Evolutionary conservation across 371 early-diverging fungal genomes (phyloP).

Genomic region (Circinella minor): DNA sequence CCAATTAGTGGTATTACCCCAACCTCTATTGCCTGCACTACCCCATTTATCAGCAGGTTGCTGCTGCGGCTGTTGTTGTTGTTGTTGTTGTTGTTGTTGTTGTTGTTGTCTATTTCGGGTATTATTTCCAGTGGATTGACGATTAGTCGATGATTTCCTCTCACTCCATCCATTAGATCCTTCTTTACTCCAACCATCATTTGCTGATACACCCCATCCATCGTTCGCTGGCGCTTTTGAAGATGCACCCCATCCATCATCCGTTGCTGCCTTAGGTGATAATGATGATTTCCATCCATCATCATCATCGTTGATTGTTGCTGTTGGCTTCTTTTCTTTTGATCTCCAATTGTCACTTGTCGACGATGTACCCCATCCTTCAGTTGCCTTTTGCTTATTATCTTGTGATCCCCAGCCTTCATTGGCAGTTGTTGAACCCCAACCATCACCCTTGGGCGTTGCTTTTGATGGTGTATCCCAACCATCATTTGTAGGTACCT

Average conservation of each 20-base stretch:
- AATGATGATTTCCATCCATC: conserved; percentile 10
- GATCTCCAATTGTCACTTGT: neutral
- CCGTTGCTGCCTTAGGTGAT: neutral
- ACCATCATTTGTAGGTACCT: too few relatives aligned
- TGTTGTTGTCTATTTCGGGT: neutral
- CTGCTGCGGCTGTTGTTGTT: too few relatives aligned
- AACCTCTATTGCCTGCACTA: conserved; percentile 4
- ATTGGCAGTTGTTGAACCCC: too few relatives aligned
- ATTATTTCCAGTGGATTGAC: neutral
- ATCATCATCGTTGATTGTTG: neutral
- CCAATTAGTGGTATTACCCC: conserved; percentile 7
- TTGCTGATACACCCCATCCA: conserved; percentile 2
- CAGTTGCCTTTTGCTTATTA: too few relatives aligned
- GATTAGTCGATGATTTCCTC: neutral
- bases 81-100: neutral
- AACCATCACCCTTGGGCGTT: too few relatives aligned
- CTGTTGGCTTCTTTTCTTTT: neutral
- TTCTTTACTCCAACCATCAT: neutral
- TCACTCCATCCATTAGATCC: conserved; percentile 3
- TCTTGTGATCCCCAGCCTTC: too few relatives aligned
- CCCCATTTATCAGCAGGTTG: conserved; percentile 9
- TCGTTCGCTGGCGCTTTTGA: neutral
- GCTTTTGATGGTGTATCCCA: too few relatives aligned
- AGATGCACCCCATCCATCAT: conserved; percentile 12
- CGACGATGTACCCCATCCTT: too few relatives aligned